Evolutionary conservation across 2,329 filamentous ascomycete genomes (phyloP), one percentile per base, ranked within the genome.

Genomic region (Pseudocercospora fuligena): DNA sequence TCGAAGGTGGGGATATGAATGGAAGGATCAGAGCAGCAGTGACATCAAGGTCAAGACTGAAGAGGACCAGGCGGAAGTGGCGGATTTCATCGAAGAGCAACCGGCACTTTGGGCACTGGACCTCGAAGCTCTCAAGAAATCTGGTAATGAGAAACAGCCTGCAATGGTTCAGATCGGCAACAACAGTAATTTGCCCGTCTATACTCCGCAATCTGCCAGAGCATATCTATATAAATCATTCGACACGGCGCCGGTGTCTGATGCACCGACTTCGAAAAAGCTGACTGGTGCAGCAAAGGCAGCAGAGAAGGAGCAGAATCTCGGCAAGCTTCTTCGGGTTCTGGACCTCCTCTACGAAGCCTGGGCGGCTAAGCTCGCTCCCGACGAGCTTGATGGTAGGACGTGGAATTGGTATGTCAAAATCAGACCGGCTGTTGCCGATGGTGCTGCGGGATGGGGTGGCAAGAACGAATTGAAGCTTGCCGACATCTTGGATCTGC

Each of bases 391-490:
- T 61, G 92, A 97, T 75, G 84, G 85, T 68, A 86, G 89, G 66
- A 91, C 92, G 19, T 96, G 92, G 92, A 82, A 82, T 11, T 97
- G 93, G 93, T 97, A 97, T 78, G 83, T 90, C 1, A 85, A 86
- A 23, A 88, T 94, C 21, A 83, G 93, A 69, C 93, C 93, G 0
- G 89, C 92, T 21, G 90, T 97, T 2, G 88, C 91, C 66, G 80
- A 84, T 64, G 93, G 93, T 0, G 87, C 87, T 57, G 87, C 88
- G 21, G 93, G 93, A 1, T 97, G 93, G 93, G 93, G 93, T 29
- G 91, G 90, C 12, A 95, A 94, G 78, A 92, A 91, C 1, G 81
- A 83, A 62, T 82, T 97, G 29, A 88, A 83, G 71, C 77, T 96
- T 40, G 81, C 81, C 14, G 87, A 88, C 70, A 92, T 97, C 47